A percentile compares a stretch with the other conserved stretches of the same genome.
These are phyloP conservation scores for Trametes sp. DNA, from an alignment of 1,284 basidiomycete genomes.

Conservation along the genomic window DNA sequence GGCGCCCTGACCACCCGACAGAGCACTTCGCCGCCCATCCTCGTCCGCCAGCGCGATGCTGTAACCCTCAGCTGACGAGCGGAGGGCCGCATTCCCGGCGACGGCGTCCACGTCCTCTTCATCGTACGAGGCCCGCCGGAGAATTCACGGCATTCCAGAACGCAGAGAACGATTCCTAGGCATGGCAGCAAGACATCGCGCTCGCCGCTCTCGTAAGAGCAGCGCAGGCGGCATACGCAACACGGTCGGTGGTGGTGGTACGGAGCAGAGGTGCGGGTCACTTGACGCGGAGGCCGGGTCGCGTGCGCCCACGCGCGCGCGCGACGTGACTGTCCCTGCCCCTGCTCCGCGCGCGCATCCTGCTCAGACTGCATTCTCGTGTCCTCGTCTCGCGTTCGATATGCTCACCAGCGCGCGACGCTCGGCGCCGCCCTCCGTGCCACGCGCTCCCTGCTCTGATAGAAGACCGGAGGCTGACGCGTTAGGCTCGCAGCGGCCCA, in stretches of 20 bases:
- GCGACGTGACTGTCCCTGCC: constrained; percentile 3
- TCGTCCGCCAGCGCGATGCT: background rate
- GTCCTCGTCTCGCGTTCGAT: background rate
- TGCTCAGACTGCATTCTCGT: constrained; percentile 1
- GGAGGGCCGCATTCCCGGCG: constrained; percentile 15
- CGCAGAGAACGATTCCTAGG: background rate
- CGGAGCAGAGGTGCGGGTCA: constrained; percentile 2
- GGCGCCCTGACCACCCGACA: background rate
- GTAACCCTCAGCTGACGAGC: constrained; percentile 11
- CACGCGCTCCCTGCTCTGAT: constrained; percentile 17
- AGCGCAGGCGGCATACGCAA: constrained; percentile 1
- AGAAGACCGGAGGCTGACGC: constrained; percentile 17
- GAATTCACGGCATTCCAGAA: constrained; percentile 20
- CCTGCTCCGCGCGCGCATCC: background rate
- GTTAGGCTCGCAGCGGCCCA: constrained; percentile 15
- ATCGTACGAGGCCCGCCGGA: constrained; percentile 12
- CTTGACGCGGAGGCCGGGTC: constrained; percentile 14
- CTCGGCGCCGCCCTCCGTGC: constrained; percentile 12
- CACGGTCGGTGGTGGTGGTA: constrained; percentile 2
- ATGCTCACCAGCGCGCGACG: constrained; percentile 7
- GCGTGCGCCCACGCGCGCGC: constrained; percentile 9
- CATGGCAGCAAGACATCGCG: constrained; percentile 1
- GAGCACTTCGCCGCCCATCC: background rate
- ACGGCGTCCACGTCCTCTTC: constrained; percentile 6
- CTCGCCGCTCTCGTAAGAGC: constrained; percentile 12